Evolutionary conservation across 208 protist species (phyloP).

Genomic region (Trypanosoma lewisi): DNA sequence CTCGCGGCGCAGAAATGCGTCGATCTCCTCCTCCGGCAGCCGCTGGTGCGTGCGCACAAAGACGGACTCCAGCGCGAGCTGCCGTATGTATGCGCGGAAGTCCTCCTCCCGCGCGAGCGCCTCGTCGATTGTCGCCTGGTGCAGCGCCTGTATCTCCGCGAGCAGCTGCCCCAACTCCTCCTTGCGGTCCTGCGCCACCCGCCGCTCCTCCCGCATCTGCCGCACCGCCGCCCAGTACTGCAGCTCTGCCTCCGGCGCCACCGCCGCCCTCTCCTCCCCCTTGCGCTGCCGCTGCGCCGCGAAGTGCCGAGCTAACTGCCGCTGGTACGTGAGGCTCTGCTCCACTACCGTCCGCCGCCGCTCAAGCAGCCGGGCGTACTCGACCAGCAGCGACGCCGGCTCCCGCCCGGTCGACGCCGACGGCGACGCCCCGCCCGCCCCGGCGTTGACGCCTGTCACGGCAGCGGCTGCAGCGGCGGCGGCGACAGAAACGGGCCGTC

Average conservation of each 20-base stretch:
- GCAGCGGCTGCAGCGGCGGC: slow-evolving; percentile 13
- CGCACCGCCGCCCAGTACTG: slow-evolving; percentile 77
- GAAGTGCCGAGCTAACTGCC: slow-evolving; percentile 69
- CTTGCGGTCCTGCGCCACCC: slow-evolving; percentile 28
- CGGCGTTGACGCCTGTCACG: slow-evolving; percentile 5
- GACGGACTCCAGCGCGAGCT: slow-evolving; percentile 39
- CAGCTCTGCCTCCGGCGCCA: slow-evolving; percentile 64
- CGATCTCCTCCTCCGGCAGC: slow-evolving; percentile 67
- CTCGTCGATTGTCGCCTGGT: slow-evolving; percentile 67
- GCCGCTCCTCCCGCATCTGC: slow-evolving; percentile 62
- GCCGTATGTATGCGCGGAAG: slow-evolving; percentile 73
- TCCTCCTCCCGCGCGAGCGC: slow-evolving; percentile 58
- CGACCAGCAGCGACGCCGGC: slow-evolving; percentile 34
- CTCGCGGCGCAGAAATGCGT: slow-evolving; percentile 77
- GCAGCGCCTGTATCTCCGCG: slow-evolving; percentile 37
- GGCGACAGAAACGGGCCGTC: background rate
- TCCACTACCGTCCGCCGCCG: slow-evolving; percentile 56
- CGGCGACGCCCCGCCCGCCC: slow-evolving; percentile 7
- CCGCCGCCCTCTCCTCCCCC: slow-evolving; percentile 50
- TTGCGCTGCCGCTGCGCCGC: slow-evolving; percentile 75
- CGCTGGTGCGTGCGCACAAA: slow-evolving; percentile 77
- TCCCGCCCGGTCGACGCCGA: slow-evolving; percentile 35
- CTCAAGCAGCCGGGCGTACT: slow-evolving; percentile 66
- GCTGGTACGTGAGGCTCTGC: slow-evolving; percentile 65
- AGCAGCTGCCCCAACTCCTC: slow-evolving; percentile 47